Conservation (phyloP, 2,329 filamentous ascomycete species). For the Diplocarpon mali region DNA sequence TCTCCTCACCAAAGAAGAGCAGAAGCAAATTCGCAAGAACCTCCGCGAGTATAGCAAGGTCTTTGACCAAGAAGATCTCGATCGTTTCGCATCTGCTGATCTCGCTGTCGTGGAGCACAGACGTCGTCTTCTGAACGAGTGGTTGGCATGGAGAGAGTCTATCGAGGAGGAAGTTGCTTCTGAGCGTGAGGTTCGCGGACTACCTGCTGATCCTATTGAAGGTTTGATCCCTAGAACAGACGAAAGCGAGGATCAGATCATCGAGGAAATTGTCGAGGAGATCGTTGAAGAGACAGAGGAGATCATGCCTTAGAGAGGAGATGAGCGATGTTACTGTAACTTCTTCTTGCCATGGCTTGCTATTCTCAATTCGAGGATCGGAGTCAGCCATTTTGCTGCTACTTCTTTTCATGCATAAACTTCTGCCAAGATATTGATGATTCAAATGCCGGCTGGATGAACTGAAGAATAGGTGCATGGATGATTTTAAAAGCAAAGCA, state of each 20-base stretch:
- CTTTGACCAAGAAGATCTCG: constrained; percentile 91
- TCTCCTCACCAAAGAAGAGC: constrained; percentile 92
- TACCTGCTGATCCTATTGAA: constrained; percentile 55
- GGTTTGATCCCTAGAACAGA: constrained; percentile 47
- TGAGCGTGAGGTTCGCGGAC: constrained; percentile 56
- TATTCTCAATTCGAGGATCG: neutral
- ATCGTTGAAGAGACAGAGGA: constrained; percentile 81
- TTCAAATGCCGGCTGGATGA: neutral
- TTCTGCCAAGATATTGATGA: too few relatives aligned
- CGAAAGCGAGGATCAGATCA: constrained; percentile 62
- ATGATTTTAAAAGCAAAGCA: constrained; percentile 4
- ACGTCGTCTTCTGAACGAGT: constrained; percentile 74
- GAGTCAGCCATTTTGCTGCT: neutral
- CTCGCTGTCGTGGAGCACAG: constrained; percentile 85
- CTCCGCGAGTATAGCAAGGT: constrained; percentile 89
- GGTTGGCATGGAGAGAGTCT: constrained; percentile 70
- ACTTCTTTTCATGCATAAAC: neutral
- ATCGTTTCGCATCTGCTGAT: constrained; percentile 88
- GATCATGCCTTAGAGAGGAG: constrained; percentile 30
- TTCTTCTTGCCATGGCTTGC: constrained; percentile 1
- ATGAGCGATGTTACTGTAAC: constrained; percentile 3
- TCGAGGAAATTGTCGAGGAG: constrained; percentile 80
- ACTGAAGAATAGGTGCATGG: neutral
- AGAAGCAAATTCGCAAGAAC: constrained; percentile 97
- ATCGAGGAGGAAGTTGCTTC: constrained; percentile 61